Evolutionary conservation across 768 basidiomycete genomes (phyloP).

Genomic region (Pleurotus platypus): DNA sequence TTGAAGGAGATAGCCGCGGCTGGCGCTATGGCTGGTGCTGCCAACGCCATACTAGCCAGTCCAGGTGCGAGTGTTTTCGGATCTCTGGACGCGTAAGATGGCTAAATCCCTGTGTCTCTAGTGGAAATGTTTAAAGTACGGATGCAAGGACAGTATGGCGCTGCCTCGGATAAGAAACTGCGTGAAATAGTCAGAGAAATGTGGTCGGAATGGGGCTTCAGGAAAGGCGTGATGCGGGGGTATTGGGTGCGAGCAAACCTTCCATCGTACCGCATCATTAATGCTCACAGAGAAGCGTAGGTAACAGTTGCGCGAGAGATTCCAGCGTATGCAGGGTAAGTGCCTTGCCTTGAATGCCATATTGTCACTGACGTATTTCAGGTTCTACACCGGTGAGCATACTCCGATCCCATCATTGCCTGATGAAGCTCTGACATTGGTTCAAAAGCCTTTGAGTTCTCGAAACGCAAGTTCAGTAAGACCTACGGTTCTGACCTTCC

Average conservation of each 20-base stretch:
- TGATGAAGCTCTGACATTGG: not conserved
- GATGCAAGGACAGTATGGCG: constrained; percentile 96
- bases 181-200: constrained; percentile 71
- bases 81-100: not conserved
- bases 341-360: constrained; percentile 8
- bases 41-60: constrained; percentile 86
- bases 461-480: constrained; percentile 71
- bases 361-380: constrained; percentile 20
- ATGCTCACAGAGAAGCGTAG: constrained; percentile 32
- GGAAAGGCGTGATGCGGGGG: constrained; percentile 90
- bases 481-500: constrained; percentile 68
- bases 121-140: constrained; percentile 99
- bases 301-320: constrained; percentile 91
- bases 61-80: constrained; percentile 51
- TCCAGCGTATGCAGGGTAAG: constrained; percentile 90
- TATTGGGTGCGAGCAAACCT: constrained; percentile 70
- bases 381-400: constrained; percentile 64
- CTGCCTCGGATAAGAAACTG: constrained; percentile 72
- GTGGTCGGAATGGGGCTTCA: constrained; percentile 85
- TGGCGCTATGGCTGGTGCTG: constrained; percentile 90
- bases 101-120: constrained; percentile 19
- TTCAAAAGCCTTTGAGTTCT: constrained; percentile 79
- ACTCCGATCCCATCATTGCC: not conserved
- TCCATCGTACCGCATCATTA: not conserved
- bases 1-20: constrained; percentile 79